Base-by-base conservation (phyloP, 139 green algal genomes). In the Mesotaenium endlicherianum region DNA sequence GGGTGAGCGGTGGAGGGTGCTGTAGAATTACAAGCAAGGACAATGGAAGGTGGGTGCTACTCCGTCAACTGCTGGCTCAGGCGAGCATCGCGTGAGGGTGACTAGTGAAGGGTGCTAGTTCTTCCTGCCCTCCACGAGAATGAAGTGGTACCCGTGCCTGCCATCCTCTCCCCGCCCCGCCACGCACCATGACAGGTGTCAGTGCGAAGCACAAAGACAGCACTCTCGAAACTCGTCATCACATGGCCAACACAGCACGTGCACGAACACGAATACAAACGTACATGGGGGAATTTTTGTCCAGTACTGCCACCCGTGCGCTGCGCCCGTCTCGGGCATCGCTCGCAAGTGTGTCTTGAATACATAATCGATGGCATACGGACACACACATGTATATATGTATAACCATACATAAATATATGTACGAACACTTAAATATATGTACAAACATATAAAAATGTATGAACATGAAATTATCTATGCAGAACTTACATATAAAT, bases 61-160 rank as follows among this genome's bases (percentile, higher is more conserved):
- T n/a, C n/a, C n/a, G n/a, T n/a, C n/a, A n/a, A n/a, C n/a, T n/a
- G n/a, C n/a, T n/a, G n/a, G n/a, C n/a, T n/a, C n/a, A n/a, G n/a
- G n/a, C n/a, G n/a, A n/a, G n/a, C n/a, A n/a, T n/a, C n/a, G n/a
- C n/a, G n/a, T n/a, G n/a, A n/a, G n/a, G n/a, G n/a, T n/a, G n/a
- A n/a, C n/a, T n/a, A n/a, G n/a, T n/a, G n/a, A n/a, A n/a, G n/a
- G n/a, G n/a, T n/a, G n/a, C n/a, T n/a, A 86, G 34, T 86, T 86
- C 44, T 70, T 81, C 2, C 80, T 34, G 11, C 80, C 80, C 44
- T 86, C 80, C 26, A 70, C 47, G 5, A 86, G 67, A 42, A 86
- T 86, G n/a, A 86, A 45, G 47, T 86, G 80, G 40, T 86, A 86
- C 26, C 80, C 80, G 44, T 86, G 80, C 80, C 76, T 83, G n/a